Evolutionary conservation across 257 asterid genomes (phyloP), one percentile per base, ranked within the genome.

Genomic region (Nicotiana paniculata): DNA sequence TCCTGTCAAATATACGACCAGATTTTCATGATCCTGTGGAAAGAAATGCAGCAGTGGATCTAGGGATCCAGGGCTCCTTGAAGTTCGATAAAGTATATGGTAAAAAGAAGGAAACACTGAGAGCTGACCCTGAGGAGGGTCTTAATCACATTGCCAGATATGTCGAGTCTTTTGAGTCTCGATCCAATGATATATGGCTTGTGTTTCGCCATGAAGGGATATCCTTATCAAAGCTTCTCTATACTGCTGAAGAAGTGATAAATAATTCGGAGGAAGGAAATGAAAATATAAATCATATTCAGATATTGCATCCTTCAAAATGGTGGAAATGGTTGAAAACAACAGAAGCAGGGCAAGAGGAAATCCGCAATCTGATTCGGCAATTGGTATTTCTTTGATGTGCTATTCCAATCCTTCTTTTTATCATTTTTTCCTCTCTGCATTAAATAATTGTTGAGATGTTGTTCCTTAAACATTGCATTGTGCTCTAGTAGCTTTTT

Each of bases 271-370:
- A 91, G 80, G 86, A 85, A 77, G 82, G 88, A 87, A 85, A 84
- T 76, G 91, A 94, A 81, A 87, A 86, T 80, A 90, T 82, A 26
- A 93, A 94, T 87, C 93, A 92, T 66, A 84, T 92, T 81, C 97
- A 94, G 89, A 90, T 94, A 86, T 90, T 96, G 86, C 97, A 90
- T 82, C 97, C 99, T 80, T 96, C 99, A 88, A 92, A 89, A 82
- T 96, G 99, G 99, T 96, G 99, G 99, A 91, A 91, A 84, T 90
- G 97, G 99, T 87, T 96, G 89, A 96, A 90, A 91, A 91, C 93
- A 82, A 93, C 98, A 55, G 92, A 93, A 86, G 93, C 95, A 85
- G 99, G 99, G 79, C 91, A 88, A 85, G 93, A 90, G 88, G 97
- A 93, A 93, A 89, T 93, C 89, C 93, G 96, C 77, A 89, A 87